phyloP scores from a whole-genome alignment of 345 rosid genomes.

The Microthlaspi erraticum region DNA sequence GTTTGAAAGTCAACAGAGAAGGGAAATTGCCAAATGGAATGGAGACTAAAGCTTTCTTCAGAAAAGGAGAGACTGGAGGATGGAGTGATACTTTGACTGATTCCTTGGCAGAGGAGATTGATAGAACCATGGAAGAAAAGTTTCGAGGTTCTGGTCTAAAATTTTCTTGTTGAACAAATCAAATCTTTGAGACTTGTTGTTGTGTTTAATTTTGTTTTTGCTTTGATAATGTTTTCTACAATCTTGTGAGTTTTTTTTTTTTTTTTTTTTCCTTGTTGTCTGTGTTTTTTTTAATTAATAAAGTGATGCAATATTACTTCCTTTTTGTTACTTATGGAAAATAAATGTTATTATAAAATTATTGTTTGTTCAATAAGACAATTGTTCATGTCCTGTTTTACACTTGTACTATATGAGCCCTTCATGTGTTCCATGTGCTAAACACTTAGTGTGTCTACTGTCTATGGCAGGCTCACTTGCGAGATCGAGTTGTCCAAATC shows the following conservation, averaged over 20 bases:
- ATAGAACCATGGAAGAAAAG: slow-evolving; percentile 21
- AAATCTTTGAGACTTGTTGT: background rate
- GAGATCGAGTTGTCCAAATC: no score
- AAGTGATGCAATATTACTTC: background rate
- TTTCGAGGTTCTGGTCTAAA: slow-evolving; percentile 22
- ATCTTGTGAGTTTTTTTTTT: background rate
- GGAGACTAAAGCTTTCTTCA: slow-evolving; percentile 33
- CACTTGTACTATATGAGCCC: no score
- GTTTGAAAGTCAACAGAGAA: slow-evolving; percentile 40
- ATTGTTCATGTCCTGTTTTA: no score
- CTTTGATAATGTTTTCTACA: background rate
- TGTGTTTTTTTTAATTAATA: background rate
- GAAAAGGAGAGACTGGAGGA: slow-evolving; percentile 47
- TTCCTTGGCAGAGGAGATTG: slow-evolving; percentile 18
- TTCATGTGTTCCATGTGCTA: no score
- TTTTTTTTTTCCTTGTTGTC: background rate
- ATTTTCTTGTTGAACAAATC: slow-evolving; percentile 26
- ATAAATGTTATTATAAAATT: background rate
- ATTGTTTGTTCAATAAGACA: no score
- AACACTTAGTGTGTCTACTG: no score
- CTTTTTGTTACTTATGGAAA: background rate
- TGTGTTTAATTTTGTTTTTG: background rate
- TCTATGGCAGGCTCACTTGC: no score
- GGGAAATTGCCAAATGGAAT: slow-evolving; percentile 48
- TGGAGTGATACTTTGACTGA: slow-evolving; percentile 43